phyloP scores from a whole-genome alignment of 2,329 filamentous ascomycete species.

The Penicillium thymicola region DNA sequence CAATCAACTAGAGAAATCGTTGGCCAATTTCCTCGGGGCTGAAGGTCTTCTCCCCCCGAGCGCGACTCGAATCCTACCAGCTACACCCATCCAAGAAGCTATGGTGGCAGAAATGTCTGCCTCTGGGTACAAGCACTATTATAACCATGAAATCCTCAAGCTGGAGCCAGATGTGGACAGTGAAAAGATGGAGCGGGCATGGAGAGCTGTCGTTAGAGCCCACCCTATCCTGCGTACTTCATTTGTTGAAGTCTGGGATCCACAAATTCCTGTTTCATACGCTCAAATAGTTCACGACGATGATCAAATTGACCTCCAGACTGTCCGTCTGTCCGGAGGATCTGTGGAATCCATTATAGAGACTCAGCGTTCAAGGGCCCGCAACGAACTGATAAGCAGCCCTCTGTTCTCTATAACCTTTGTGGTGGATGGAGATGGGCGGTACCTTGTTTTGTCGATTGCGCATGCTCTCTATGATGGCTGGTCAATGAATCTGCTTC shows the following conservation, averaged over 20 bases:
- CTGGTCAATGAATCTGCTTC: slow-evolving; percentile 73
- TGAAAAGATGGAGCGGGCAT: slow-evolving; percentile 57
- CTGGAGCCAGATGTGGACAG: slow-evolving; percentile 56
- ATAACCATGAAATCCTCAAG: slow-evolving; percentile 76
- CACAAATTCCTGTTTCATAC: slow-evolving; percentile 53
- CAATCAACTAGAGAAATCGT: slow-evolving; percentile 22
- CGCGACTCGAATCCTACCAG: slow-evolving; percentile 63
- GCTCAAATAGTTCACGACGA: slow-evolving; percentile 52
- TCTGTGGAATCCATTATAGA: slow-evolving; percentile 25
- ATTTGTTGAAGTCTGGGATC: slow-evolving; percentile 65
- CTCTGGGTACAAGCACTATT: slow-evolving; percentile 73
- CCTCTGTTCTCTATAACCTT: slow-evolving; percentile 37
- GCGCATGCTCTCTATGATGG: slow-evolving; percentile 89
- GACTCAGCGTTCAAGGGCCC: slow-evolving; percentile 11
- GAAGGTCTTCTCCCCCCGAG: slow-evolving; percentile 37
- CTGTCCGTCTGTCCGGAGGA: slow-evolving; percentile 17
- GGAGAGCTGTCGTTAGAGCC: slow-evolving; percentile 55
- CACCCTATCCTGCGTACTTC: slow-evolving; percentile 73
- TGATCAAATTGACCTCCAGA: slow-evolving; percentile 34
- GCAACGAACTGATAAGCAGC: slow-evolving; percentile 18
- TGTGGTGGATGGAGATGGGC: slow-evolving; percentile 31
- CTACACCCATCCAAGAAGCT: slow-evolving; percentile 80
- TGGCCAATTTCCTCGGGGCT: slow-evolving; percentile 40
- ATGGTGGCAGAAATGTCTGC: slow-evolving; percentile 79
- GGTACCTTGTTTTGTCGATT: slow-evolving; percentile 64